Conservation (phyloP, 208 protist genomes). For the Trichomonas tenax region DNA sequence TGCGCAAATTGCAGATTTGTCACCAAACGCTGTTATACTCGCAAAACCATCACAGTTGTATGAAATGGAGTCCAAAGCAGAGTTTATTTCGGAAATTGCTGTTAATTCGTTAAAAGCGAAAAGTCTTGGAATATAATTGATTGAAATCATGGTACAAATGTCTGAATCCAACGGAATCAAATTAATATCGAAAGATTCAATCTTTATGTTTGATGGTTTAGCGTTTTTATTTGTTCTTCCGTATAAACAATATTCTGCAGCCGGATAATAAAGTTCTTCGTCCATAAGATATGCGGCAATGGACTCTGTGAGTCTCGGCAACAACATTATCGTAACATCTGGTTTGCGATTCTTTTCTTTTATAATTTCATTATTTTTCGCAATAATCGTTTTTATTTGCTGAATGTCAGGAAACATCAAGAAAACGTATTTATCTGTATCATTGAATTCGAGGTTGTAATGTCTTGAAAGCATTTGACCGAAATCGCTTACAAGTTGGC, state of each 20-base stretch:
- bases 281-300: not conserved
- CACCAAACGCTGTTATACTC: not conserved
- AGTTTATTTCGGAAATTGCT: not conserved
- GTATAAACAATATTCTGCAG: not conserved
- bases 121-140: not conserved
- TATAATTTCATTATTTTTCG: not conserved
- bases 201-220: not conserved
- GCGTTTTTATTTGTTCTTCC: not conserved
- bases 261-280: not conserved
- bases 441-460: not conserved
- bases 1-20: not conserved
- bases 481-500: not conserved
- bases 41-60: not conserved
- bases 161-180: not conserved
- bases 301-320: not conserved
- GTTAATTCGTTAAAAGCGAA: not conserved
- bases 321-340: not conserved
- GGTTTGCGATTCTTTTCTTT: not conserved
- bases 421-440: not conserved
- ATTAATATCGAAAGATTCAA: not conserved
- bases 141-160: not conserved
- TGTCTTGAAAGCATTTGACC: not conserved
- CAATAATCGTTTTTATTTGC: not conserved
- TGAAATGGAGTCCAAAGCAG: not conserved
- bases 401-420: not conserved